phyloP scores from a whole-genome alignment of 1,284 basidiomycete genomes.

The Agroathelia rolfsii region DNA sequence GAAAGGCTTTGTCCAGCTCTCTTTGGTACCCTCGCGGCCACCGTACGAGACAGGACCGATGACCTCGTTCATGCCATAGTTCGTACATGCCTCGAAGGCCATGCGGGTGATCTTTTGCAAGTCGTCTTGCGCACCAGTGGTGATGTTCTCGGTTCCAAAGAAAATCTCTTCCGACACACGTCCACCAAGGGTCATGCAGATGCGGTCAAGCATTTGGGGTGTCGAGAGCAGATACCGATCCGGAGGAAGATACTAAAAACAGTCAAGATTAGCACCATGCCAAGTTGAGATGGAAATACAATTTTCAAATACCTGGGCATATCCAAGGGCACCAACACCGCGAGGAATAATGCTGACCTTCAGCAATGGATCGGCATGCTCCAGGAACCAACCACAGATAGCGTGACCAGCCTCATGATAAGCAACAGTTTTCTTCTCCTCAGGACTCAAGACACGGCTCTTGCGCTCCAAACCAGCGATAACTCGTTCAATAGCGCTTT shows the following conservation, averaged over 20 bases:
- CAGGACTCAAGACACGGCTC: slow-evolving; percentile 83
- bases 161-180: slow-evolving; percentile 98
- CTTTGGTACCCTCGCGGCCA: slow-evolving; percentile 71
- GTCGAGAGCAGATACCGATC: slow-evolving; percentile 95
- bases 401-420: slow-evolving; percentile 99
- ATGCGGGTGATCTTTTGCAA: slow-evolving; percentile 96
- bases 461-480: slow-evolving; percentile 96
- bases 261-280: slow-evolving; percentile 9
- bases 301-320: slow-evolving; percentile 71
- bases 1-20: slow-evolving; percentile 95
- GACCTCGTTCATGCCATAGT: slow-evolving; percentile 92
- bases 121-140: slow-evolving; percentile 96
- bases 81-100: slow-evolving; percentile 92
- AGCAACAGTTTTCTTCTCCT: slow-evolving; percentile 98
- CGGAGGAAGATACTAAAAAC: slow-evolving; percentile 77
- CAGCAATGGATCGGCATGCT: slow-evolving; percentile 92
- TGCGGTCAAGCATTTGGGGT: slow-evolving; percentile 89
- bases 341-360: slow-evolving; percentile 99
- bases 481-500: slow-evolving; percentile 95
- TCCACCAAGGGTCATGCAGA: slow-evolving; percentile 99
- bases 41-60: slow-evolving; percentile 97
- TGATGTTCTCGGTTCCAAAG: slow-evolving; percentile 89
- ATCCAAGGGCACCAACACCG: slow-evolving; percentile 92
- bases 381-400: slow-evolving; percentile 96
- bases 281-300: slow-evolving; percentile 5